phyloP scores from a whole-genome alignment of 345 rosid genomes.

The Lumnitzera racemosa region DNA sequence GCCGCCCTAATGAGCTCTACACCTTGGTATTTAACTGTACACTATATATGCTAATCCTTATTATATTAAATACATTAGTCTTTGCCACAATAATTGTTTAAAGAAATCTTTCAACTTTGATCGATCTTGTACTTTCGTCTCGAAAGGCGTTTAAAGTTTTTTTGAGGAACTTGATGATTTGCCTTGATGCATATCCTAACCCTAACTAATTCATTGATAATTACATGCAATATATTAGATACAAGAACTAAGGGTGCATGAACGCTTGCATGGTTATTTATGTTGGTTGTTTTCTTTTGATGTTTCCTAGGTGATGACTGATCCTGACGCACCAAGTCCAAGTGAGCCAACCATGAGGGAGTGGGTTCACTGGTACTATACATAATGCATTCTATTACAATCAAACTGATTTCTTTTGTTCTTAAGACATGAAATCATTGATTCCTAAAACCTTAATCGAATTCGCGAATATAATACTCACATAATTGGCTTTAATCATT shows the following conservation, averaged over 20 bases:
- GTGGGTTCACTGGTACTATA: slow-evolving; percentile 76
- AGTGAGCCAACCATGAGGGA: slow-evolving; percentile 85
- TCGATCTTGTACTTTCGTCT: no score
- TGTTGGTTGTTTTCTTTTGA: neutral
- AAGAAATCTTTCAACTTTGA: no score
- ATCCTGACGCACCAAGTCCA: slow-evolving; percentile 95
- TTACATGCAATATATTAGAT: no score
- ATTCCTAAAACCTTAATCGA: no score
- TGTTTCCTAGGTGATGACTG: slow-evolving; percentile 62
- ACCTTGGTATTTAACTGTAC: slow-evolving; percentile 37
- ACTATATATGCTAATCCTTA: no score
- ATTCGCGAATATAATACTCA: neutral
- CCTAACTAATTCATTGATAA: no score
- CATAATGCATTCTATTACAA: neutral
- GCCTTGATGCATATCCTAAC: no score
- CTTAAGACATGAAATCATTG: neutral
- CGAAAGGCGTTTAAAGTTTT: no score
- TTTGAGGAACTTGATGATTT: no score
- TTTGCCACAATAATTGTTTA: no score
- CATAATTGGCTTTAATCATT: no score
- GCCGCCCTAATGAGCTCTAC: slow-evolving; percentile 51
- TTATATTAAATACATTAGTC: neutral
- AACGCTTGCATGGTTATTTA: neutral
- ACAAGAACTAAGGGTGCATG: no score
- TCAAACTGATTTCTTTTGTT: neutral